Percentiles rank a stretch among this genome's conserved stretches.
Evolutionary conservation across 257 asterid species (phyloP).

Genomic region (Nicotiana tomentosiformis): DNA sequence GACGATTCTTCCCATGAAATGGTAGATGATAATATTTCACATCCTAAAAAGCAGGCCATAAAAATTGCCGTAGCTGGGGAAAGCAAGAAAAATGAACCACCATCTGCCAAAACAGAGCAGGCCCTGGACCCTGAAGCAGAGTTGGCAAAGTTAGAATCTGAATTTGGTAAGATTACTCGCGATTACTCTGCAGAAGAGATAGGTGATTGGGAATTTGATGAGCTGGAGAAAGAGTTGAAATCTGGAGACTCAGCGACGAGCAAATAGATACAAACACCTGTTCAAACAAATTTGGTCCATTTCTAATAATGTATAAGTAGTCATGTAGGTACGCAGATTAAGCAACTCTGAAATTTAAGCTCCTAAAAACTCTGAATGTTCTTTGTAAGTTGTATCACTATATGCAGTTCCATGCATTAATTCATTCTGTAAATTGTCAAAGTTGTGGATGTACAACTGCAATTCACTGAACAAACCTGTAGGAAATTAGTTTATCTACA

Average conservation of each 20-base stretch:
- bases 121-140: slow-evolving; percentile 65
- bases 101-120: slow-evolving; percentile 35
- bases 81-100: slow-evolving; percentile 21
- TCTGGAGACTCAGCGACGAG: slow-evolving; percentile 37
- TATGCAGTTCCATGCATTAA: slow-evolving; percentile 4
- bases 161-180: slow-evolving; percentile 65
- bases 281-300: slow-evolving; percentile 10
- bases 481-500: background rate
- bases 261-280: slow-evolving; percentile 24
- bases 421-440: slow-evolving; percentile 25
- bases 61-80: slow-evolving; percentile 27
- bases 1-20: slow-evolving; percentile 34
- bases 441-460: slow-evolving; percentile 7
- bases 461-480: background rate
- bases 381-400: background rate
- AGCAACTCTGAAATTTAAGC: slow-evolving; percentile 17
- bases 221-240: slow-evolving; percentile 75
- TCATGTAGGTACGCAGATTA: slow-evolving; percentile 6
- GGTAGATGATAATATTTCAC: slow-evolving; percentile 28
- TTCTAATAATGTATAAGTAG: background rate
- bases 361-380: slow-evolving; percentile 10
- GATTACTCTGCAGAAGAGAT: slow-evolving; percentile 73
- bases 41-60: slow-evolving; percentile 26
- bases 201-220: slow-evolving; percentile 94
- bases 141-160: slow-evolving; percentile 80